Evolutionary conservation across 805 yeast genomes (phyloP).

Genomic region (Pichia thaimueangensis): DNA sequence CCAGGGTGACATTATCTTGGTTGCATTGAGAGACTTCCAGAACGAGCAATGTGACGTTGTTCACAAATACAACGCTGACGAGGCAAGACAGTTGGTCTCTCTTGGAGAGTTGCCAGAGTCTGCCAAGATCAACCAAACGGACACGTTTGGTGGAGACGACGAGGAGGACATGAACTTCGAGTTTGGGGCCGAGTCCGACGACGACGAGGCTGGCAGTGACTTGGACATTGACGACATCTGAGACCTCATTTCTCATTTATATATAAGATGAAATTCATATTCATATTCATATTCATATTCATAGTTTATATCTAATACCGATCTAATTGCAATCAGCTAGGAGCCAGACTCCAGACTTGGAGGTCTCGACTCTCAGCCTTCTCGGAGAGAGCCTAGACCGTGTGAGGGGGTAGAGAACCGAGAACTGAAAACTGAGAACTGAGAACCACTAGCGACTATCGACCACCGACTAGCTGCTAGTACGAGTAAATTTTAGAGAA

Average conservation of each 20-base stretch:
- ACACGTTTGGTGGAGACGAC: conserved; percentile 91
- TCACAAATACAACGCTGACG: conserved; percentile 94
- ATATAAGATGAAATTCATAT: no score
- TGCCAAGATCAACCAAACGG: conserved; percentile 96
- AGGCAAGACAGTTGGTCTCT: conserved; percentile 92
- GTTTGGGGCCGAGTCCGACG: conserved; percentile 89
- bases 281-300: no score
- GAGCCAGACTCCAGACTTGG: no score
- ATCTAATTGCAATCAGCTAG: no score
- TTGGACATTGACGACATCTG: conserved; percentile 95
- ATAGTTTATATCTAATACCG: no score
- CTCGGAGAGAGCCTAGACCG: no score
- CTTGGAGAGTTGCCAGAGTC: conserved; percentile 97
- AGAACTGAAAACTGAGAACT: no score
- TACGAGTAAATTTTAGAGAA: no score
- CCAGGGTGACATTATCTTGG: conserved; percentile 95
- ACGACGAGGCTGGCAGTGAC: conserved; percentile 59
- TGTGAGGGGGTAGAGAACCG: no score
- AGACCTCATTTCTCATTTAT: conserved; percentile 11
- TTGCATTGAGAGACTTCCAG: conserved; percentile 96
- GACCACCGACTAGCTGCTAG: no score
- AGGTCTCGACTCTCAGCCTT: no score
- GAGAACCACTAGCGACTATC: no score
- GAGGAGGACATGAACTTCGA: conserved; percentile 98
- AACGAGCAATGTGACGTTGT: conserved; percentile 98